A percentile compares a stretch with the other conserved stretches of the same genome.
These are phyloP conservation scores for Phyllosticta capitalensis DNA, from an alignment of 2,329 filamentous ascomycete genomes.

Conservation along the genomic window DNA sequence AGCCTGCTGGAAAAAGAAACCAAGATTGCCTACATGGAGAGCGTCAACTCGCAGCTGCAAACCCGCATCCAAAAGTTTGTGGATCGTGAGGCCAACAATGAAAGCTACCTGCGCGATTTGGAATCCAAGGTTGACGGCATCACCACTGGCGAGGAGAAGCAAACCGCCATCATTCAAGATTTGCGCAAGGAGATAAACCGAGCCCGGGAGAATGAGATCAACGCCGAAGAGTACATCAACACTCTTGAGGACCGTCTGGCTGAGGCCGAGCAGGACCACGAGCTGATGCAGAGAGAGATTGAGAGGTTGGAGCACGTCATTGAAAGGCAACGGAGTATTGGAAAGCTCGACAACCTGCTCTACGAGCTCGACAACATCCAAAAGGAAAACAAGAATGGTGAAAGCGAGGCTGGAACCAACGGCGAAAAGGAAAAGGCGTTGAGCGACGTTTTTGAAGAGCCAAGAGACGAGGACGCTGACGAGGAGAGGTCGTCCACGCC, in stretches of 20 bases:
- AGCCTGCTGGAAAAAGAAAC: constrained; percentile 85
- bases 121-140: constrained; percentile 86
- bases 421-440: constrained; percentile 27
- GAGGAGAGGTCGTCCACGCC: constrained; percentile 4
- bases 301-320: constrained; percentile 90
- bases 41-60: constrained; percentile 82
- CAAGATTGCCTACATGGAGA: constrained; percentile 86
- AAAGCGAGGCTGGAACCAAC: constrained; percentile 19
- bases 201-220: constrained; percentile 79
- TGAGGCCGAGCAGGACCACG: constrained; percentile 90
- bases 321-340: constrained; percentile 87
- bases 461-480: constrained; percentile 7
- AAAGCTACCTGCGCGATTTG: constrained; percentile 84
- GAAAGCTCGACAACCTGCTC: constrained; percentile 85
- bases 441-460: constrained; percentile 25
- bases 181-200: constrained; percentile 85
- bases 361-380: constrained; percentile 69
- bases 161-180: constrained; percentile 72
- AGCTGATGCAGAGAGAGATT: constrained; percentile 94
- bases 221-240: constrained; percentile 93
- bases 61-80: constrained; percentile 82
- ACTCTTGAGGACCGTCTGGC: constrained; percentile 91
- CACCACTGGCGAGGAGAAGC: constrained; percentile 86
- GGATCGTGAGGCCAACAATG: constrained; percentile 84
- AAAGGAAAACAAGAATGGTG: constrained; percentile 25